Evolutionary conservation across 495 filamentous ascomycete species (phyloP).

Genomic region (Lasiosphaeria hispida): DNA sequence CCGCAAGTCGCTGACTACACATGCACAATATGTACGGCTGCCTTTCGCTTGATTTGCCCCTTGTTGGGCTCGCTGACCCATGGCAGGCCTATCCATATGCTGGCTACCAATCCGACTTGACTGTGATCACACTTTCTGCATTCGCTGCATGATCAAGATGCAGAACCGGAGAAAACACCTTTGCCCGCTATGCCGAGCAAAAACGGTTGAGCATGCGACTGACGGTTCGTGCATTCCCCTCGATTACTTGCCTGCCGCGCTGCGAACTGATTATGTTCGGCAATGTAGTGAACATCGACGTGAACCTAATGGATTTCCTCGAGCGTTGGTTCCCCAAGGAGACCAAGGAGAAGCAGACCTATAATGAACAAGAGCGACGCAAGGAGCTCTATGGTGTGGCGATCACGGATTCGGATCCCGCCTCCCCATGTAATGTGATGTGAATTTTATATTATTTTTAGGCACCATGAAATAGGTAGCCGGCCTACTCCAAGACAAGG

Average conservation of each 20-base stretch:
- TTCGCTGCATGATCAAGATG: constrained; percentile 68
- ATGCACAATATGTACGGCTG: constrained; percentile 62
- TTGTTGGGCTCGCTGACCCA: neutral
- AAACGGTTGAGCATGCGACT: constrained; percentile 59
- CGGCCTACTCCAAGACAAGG: neutral
- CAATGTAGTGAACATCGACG: constrained; percentile 56
- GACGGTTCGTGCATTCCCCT: constrained; percentile 36
- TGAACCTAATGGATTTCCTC: constrained; percentile 39
- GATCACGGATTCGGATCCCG: constrained; percentile 40
- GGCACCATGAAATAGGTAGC: neutral
- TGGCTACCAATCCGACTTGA: constrained; percentile 65
- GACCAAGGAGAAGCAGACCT: constrained; percentile 59
- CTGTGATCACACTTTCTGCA: constrained; percentile 69
- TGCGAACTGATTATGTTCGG: no score
- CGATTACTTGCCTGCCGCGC: no score
- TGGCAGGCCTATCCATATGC: constrained; percentile 49
- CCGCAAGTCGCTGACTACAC: constrained; percentile 71
- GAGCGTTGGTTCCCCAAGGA: constrained; percentile 66
- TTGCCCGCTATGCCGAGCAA: constrained; percentile 67
- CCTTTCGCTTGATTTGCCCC: neutral
- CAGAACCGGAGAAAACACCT: constrained; percentile 55
- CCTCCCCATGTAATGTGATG: constrained; percentile 43
- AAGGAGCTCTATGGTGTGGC: constrained; percentile 53
- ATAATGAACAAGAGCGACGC: constrained; percentile 54
- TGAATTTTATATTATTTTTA: constrained; percentile 1